Evolutionary conservation across 345 rosid genomes (phyloP).

Genomic region (Salix exigua): DNA sequence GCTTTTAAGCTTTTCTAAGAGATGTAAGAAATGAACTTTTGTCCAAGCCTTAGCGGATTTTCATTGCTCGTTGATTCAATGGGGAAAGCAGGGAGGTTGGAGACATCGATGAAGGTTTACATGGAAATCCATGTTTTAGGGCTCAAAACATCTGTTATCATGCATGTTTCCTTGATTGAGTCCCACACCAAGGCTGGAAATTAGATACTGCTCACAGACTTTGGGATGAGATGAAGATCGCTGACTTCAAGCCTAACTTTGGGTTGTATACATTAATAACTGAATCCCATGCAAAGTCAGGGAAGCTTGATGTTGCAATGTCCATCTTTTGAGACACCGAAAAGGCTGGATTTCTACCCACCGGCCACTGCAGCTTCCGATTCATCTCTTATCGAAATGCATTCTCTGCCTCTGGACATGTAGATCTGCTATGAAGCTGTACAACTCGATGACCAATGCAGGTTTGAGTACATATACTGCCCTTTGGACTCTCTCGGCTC

Average conservation of each 20-base stretch:
- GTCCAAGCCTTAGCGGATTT: constrained; percentile 61
- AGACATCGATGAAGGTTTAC: constrained; percentile 83
- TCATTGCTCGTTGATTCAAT: constrained; percentile 87
- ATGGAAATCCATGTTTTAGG: constrained; percentile 81
- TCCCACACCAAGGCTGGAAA: constrained; percentile 87
- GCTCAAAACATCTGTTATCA: constrained; percentile 71
- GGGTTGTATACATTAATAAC: constrained; percentile 76
- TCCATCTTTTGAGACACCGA: constrained; percentile 84
- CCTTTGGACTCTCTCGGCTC: constrained; percentile 77
- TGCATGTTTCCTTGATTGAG: constrained; percentile 82
- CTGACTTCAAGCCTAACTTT: constrained; percentile 85
- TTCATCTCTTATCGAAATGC: constrained; percentile 92
- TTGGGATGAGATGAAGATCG: constrained; percentile 90
- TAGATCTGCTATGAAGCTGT: constrained; percentile 91
- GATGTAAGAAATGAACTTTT: constrained; percentile 70
- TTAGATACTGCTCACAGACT: constrained; percentile 75
- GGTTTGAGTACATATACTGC: constrained; percentile 81
- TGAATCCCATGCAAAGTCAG: constrained; percentile 95
- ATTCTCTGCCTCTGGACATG: constrained; percentile 89
- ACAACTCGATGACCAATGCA: constrained; percentile 91
- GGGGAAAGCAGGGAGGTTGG: constrained; percentile 98
- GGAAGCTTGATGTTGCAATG: constrained; percentile 90
- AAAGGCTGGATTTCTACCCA: constrained; percentile 87
- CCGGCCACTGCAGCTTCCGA: constrained; percentile 62
- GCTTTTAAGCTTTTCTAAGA: constrained; percentile 87